phyloP scores from a whole-genome alignment of 176 grass and related monocot genomes.

The Canna indica region DNA sequence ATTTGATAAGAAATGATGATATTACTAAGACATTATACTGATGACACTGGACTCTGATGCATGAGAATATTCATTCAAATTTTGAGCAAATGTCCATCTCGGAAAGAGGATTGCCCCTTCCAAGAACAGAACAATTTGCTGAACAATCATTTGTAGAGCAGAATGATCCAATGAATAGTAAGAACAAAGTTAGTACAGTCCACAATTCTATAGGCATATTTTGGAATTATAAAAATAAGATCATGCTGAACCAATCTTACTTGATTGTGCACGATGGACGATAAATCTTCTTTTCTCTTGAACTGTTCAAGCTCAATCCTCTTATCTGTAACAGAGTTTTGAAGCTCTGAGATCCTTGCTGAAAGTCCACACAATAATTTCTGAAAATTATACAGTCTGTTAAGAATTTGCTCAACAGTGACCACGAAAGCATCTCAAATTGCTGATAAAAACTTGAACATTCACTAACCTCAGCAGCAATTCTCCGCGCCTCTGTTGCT shows the following conservation, averaged over 20 bases:
- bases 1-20: no score
- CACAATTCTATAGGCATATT: no score
- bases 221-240: neutral
- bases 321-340: constrained; percentile 39
- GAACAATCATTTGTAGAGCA: neutral
- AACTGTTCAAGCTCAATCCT: constrained; percentile 34
- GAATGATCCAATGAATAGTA: no score
- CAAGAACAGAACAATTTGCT: neutral
- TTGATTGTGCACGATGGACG: constrained; percentile 37
- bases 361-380: constrained; percentile 48
- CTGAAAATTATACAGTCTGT: constrained; percentile 20
- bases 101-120: no score
- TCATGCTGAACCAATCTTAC: constrained; percentile 27
- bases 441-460: neutral
- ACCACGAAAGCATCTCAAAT: neutral
- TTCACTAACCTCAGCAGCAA: constrained; percentile 36
- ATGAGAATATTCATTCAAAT: no score
- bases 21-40: no score
- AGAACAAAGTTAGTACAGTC: no score
- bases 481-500: constrained; percentile 31
- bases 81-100: no score
- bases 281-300: constrained; percentile 33
- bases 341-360: constrained; percentile 18
- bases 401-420: neutral
- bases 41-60: no score